These are phyloP conservation scores for Astrothelium macrocarpum DNA, from an alignment of 495 filamentous ascomycete species.

Conservation along the genomic window DNA sequence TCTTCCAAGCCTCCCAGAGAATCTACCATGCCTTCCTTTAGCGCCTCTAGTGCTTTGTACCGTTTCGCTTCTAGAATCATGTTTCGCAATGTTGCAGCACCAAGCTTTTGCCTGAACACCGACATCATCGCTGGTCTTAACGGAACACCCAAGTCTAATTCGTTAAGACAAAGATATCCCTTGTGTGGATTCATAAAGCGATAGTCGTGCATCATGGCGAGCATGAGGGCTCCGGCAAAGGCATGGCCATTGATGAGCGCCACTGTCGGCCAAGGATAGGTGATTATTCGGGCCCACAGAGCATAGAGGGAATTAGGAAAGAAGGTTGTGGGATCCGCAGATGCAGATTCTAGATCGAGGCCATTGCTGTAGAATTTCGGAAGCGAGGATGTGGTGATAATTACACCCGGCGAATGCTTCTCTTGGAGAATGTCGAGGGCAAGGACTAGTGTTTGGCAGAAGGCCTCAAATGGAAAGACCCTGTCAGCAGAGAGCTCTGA, in stretches of 20 bases:
- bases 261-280: conserved; percentile 75
- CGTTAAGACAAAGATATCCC: conserved; percentile 68
- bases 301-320: conserved; percentile 18
- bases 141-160: conserved; percentile 65
- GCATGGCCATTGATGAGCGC: conserved; percentile 70
- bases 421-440: conserved; percentile 67
- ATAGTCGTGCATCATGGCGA: conserved; percentile 65
- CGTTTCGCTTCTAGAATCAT: conserved; percentile 62
- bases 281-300: conserved; percentile 24
- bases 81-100: conserved; percentile 45
- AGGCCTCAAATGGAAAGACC: conserved; percentile 23
- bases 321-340: conserved; percentile 15
- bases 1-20: conserved; percentile 54
- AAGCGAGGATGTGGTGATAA: conserved; percentile 64
- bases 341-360: conserved; percentile 40
- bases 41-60: conserved; percentile 48
- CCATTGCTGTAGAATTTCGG: conserved; percentile 78
- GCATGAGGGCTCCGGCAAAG: conserved; percentile 71
- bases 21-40: conserved; percentile 60
- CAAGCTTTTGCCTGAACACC: conserved; percentile 63
- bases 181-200: conserved; percentile 57
- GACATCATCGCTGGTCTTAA: conserved; percentile 59
- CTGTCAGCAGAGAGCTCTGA: background rate
- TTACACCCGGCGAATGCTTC: conserved; percentile 54
- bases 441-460: conserved; percentile 54